Percentiles rank a stretch among this genome's conserved stretches.
Evolutionary conservation across 1,139 yeast genomes (phyloP).

Genomic region (Hansenula lynferdii): DNA sequence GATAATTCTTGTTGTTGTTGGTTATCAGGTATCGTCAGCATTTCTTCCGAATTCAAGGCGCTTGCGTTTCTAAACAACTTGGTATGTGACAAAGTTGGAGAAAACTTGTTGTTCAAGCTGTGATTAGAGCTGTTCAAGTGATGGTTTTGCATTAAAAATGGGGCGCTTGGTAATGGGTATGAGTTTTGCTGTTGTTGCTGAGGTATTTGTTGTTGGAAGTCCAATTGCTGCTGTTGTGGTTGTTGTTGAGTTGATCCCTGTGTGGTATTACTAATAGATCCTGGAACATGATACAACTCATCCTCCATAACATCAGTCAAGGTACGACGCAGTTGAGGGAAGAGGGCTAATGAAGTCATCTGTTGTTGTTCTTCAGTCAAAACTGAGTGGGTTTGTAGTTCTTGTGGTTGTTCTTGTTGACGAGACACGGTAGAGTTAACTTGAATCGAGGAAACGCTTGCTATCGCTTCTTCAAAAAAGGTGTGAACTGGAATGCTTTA

Average conservation of each 20-base stretch:
- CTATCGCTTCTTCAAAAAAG: too few relatives aligned
- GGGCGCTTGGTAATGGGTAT: background rate
- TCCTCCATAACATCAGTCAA: slow-evolving; percentile 61
- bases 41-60: slow-evolving; percentile 21
- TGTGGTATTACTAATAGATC: slow-evolving; percentile 3
- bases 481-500: too few relatives aligned
- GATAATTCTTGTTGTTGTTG: slow-evolving; percentile 9
- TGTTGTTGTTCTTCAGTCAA: background rate
- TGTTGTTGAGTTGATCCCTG: slow-evolving; percentile 27
- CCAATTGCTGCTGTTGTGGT: slow-evolving; percentile 3
- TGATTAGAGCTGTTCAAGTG: slow-evolving; percentile 9
- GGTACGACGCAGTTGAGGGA: slow-evolving; percentile 47
- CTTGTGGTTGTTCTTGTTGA: background rate
- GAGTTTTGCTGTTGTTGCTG: slow-evolving; percentile 3
- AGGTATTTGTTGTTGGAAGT: slow-evolving; percentile 1
- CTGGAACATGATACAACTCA: slow-evolving; percentile 47
- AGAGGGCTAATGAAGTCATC: slow-evolving; percentile 44
- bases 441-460: too few relatives aligned
- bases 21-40: slow-evolving; percentile 21
- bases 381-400: background rate
- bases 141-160: slow-evolving; percentile 1
- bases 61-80: slow-evolving; percentile 16
- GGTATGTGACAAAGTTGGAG: slow-evolving; percentile 11
- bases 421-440: too few relatives aligned
- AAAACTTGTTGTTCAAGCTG: slow-evolving; percentile 3